Evolutionary conservation across 179 eudicot genomes (phyloP).

Genomic region (Monotropa hypopitys): DNA sequence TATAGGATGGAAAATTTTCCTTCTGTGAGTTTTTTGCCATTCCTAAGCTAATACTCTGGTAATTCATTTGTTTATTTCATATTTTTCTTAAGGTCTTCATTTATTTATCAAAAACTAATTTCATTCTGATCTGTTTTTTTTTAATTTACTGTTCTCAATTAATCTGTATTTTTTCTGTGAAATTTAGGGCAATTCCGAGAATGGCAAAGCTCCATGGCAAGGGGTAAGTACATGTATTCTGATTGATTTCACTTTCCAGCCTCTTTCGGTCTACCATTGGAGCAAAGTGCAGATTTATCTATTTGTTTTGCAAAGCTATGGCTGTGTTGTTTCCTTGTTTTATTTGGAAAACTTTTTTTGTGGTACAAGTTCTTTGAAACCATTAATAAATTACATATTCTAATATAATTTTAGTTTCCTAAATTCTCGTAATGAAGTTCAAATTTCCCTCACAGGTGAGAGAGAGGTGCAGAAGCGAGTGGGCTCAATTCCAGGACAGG

Average conservation of each 20-base stretch:
- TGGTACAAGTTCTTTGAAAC: background rate
- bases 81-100: background rate
- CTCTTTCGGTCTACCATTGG: background rate
- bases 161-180: constrained; percentile 6
- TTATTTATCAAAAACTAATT: background rate
- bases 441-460: constrained; percentile 42
- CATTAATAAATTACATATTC: background rate
- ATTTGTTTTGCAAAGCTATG: background rate
- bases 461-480: constrained; percentile 77
- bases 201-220: constrained; percentile 92
- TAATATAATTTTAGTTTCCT: background rate
- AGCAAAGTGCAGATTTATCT: background rate
- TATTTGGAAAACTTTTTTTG: background rate
- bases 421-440: background rate
- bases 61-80: background rate
- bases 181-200: constrained; percentile 58
- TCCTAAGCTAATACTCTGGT: background rate
- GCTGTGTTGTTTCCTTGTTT: background rate
- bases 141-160: background rate
- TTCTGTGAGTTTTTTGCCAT: background rate
- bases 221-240: constrained; percentile 46
- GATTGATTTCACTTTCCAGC: background rate
- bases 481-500: constrained; percentile 74
- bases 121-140: background rate
- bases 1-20: background rate